Conservation (phyloP, 805 yeast genomes). For the Kluyveromyces starmeri region DNA sequence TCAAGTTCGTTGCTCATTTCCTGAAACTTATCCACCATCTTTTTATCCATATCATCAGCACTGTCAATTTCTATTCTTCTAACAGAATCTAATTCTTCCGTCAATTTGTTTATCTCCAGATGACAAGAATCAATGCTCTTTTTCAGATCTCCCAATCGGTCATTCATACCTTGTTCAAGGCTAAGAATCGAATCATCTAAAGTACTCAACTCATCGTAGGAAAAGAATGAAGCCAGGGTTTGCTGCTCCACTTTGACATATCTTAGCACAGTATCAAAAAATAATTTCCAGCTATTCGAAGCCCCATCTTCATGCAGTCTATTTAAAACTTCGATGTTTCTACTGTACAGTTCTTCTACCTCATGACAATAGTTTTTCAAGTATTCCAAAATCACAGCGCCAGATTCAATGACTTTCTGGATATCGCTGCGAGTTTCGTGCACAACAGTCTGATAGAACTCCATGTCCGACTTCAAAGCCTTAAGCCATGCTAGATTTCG, state of each 20-base stretch:
- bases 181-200: conserved; percentile 9
- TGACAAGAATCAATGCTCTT: conserved; percentile 13
- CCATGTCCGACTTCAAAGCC: conserved; percentile 36
- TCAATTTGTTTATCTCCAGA: conserved; percentile 7
- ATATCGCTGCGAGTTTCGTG: conserved; percentile 29
- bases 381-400: conserved; percentile 42
- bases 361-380: conserved; percentile 40
- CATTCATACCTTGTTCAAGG: conserved; percentile 11
- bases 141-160: conserved; percentile 14
- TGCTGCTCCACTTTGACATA: conserved; percentile 10
- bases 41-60: conserved; percentile 18
- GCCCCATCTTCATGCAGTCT: conserved; percentile 36
- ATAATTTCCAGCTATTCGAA: conserved; percentile 33
- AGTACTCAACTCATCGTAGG: conserved; percentile 8
- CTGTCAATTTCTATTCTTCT: conserved; percentile 6
- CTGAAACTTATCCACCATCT: conserved; percentile 21
- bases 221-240: conserved; percentile 13
- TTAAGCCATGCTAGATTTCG: conserved; percentile 43
- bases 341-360: conserved; percentile 38
- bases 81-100: neutral
- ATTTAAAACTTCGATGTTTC: conserved; percentile 31
- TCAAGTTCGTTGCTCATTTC: conserved; percentile 15
- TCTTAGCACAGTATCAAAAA: conserved; percentile 20
- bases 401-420: conserved; percentile 36
- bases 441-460: conserved; percentile 25